Evolutionary conservation across 2,329 filamentous ascomycete species (phyloP).

Genomic region (Xylariales sp.): DNA sequence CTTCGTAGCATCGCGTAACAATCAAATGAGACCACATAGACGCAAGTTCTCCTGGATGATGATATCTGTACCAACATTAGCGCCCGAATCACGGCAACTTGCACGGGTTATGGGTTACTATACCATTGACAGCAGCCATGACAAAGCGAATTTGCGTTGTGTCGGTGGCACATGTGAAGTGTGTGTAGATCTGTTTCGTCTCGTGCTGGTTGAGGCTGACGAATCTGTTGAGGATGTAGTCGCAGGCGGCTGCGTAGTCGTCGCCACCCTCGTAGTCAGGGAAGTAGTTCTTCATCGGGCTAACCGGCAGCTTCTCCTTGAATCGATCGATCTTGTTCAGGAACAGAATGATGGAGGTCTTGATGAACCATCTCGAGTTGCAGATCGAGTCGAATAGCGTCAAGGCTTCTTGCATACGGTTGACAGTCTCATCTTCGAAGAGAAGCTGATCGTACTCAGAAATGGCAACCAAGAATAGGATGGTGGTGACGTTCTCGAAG

Average conservation of each 20-base stretch:
- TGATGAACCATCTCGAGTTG: conserved; percentile 87
- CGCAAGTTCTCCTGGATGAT: conserved; percentile 99
- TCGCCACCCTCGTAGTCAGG: conserved; percentile 91
- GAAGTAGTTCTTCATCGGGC: conserved; percentile 86
- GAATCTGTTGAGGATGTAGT: conserved; percentile 98
- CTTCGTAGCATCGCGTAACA: conserved; percentile 18
- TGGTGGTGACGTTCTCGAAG: conserved; percentile 96
- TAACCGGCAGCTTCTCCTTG: conserved; percentile 77
- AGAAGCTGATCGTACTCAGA: conserved; percentile 95
- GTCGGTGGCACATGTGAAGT: conserved; percentile 98
- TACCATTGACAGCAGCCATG: conserved; percentile 99
- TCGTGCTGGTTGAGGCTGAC: conserved; percentile 98
- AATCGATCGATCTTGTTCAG: conserved; percentile 86
- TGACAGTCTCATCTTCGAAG: conserved; percentile 94
- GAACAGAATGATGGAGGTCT: conserved; percentile 84
- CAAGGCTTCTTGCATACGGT: conserved; percentile 87
- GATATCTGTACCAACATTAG: conserved; percentile 89
- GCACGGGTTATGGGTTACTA: neutral
- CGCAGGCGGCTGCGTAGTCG: conserved; percentile 92
- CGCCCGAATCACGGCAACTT: neutral
- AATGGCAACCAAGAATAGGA: conserved; percentile 93
- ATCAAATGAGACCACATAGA: conserved; percentile 92
- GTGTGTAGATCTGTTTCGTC: conserved; percentile 99
- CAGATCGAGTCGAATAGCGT: conserved; percentile 85
- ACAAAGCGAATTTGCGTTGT: conserved; percentile 99